phyloP scores from a whole-genome alignment of 176 grass and related monocot species.

The Otatea glauca region DNA sequence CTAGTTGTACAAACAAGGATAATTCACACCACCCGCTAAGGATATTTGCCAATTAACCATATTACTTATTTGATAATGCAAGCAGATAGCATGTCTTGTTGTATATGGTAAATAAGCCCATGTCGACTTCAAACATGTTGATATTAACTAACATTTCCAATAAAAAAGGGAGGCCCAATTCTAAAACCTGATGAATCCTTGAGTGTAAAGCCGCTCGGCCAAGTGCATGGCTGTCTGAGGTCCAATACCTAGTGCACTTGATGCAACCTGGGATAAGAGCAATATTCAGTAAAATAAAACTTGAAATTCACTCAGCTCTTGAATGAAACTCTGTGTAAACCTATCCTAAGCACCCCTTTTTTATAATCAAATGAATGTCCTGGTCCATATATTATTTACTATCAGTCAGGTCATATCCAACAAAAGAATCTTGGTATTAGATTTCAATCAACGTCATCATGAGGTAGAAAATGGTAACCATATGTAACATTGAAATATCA shows the following conservation, averaged over 20 bases:
- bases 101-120: conserved; percentile 22
- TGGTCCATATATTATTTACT: neutral
- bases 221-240: conserved; percentile 93
- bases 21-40: neutral
- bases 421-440: too few relatives aligned
- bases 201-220: conserved; percentile 87
- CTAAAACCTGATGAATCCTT: conserved; percentile 93
- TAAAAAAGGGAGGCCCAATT: conserved; percentile 27
- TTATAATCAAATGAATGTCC: conserved; percentile 8
- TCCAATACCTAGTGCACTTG: conserved; percentile 86
- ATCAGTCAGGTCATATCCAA: neutral
- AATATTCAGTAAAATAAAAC: conserved; percentile 39
- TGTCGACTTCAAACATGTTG: conserved; percentile 19
- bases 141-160: conserved; percentile 25
- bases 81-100: neutral
- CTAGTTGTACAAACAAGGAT: conserved; percentile 13
- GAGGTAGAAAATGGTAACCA: neutral
- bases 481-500: conserved; percentile 30
- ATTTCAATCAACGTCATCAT: neutral
- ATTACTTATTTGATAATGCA: conserved; percentile 20
- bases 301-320: conserved; percentile 21
- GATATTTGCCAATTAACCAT: neutral
- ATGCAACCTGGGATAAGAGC: conserved; percentile 72
- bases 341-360: neutral
- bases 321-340: neutral